Conservation (phyloP, 306 rosid genomes). For the Leucaena leucocephala region DNA sequence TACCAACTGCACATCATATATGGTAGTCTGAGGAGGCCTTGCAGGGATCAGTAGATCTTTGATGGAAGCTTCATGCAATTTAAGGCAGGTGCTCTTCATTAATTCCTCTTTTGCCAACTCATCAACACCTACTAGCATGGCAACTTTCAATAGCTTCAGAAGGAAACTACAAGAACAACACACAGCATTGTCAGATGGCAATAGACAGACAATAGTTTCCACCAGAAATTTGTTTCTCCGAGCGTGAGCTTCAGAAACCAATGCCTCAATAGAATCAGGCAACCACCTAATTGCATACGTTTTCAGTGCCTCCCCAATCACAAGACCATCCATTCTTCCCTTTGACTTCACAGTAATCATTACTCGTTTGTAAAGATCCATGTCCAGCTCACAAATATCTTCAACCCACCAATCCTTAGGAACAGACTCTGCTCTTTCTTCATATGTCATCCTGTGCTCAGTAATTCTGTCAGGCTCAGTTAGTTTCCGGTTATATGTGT, state of each 20-base stretch:
- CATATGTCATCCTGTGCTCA: slow-evolving; percentile 56
- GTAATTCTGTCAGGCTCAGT: slow-evolving; percentile 59
- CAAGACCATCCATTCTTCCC: slow-evolving; percentile 92
- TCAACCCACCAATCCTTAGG: slow-evolving; percentile 99
- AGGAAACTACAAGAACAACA: slow-evolving; percentile 87
- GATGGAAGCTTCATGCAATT: slow-evolving; percentile 79
- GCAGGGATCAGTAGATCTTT: slow-evolving; percentile 82
- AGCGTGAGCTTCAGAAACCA: slow-evolving; percentile 76
- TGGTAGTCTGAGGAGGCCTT: slow-evolving; percentile 63
- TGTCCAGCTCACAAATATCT: slow-evolving; percentile 94
- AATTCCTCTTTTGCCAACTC: slow-evolving; percentile 62
- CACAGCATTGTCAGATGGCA: slow-evolving; percentile 65
- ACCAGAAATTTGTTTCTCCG: slow-evolving; percentile 77
- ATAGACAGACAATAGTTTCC: slow-evolving; percentile 80
- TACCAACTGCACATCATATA: slow-evolving; percentile 71
- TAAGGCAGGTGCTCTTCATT: slow-evolving; percentile 62
- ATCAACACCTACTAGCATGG: slow-evolving; percentile 77
- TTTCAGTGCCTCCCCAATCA: slow-evolving; percentile 94
- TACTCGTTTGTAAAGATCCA: slow-evolving; percentile 82
- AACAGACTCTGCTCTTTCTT: slow-evolving; percentile 60
- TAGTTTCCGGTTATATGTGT: slow-evolving; percentile 78
- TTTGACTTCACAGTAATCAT: slow-evolving; percentile 85
- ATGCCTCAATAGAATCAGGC: slow-evolving; percentile 84
- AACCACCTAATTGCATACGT: slow-evolving; percentile 83
- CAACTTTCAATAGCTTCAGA: slow-evolving; percentile 83